Evolutionary conservation across 371 early-diverging fungal species (phyloP), one percentile per base, ranked within the genome.

Genomic region (Phascolomyces articulosus): DNA sequence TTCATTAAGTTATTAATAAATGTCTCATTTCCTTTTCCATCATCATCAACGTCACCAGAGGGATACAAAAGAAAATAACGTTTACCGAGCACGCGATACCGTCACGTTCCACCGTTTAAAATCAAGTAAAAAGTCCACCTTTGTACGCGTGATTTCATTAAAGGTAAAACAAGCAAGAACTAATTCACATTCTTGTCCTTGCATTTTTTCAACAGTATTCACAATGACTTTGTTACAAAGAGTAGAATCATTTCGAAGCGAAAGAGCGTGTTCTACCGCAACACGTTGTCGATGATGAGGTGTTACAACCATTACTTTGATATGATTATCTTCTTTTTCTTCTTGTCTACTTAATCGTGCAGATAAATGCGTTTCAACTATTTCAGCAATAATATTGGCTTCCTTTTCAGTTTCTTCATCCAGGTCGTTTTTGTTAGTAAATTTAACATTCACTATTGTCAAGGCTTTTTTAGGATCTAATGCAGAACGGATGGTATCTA

Each of bases 41-140:
- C 11, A 34, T 61, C 29, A 9, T 16, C 7, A 20, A n/a, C 26
- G n/a, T n/a, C n/a, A n/a, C n/a, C n/a, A n/a, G n/a, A n/a, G n/a
- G n/a, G n/a, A n/a, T n/a, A n/a, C n/a, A 41, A 47, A 7, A 58
- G 40, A 38, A 51, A 53, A 31, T 34, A 34, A 0, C 18, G 0
- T 40, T 63, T 67, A 77, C 78, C 69, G 64, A 28, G 87, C 85
- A 48, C 87, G 71, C 20, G 83, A 83, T 49, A 85, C 44, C 0
- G 85, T 83, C 58, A 87, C 87, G 63, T 84, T 76, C 85, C 85
- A 85, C 13, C 86, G 78, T 65, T 78, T 78, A 29, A 82, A 76
- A 51, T 85, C 82, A 27, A 83, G 76, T 65, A 87, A 34, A 48
- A 82, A 84, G 15, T 70, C 66, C 58, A 63, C 28, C 60, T 63